A percentile compares a stretch with the other conserved stretches of the same genome.
Conservation (phyloP, 768 basidiomycete species). For the Lactarius deliciosus region DNA sequence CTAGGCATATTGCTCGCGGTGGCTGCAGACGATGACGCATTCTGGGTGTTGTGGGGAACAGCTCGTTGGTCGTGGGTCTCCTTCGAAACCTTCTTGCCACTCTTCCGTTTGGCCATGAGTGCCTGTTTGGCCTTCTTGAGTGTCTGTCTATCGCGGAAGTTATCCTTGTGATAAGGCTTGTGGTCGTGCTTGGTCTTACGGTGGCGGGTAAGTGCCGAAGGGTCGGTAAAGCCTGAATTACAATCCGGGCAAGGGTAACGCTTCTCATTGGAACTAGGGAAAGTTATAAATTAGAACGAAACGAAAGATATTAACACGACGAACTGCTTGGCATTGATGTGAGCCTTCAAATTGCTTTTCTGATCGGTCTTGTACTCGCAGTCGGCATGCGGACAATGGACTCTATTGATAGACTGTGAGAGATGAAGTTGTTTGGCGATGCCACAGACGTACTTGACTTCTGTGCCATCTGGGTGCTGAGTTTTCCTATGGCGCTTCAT, state of each 20-base stretch:
- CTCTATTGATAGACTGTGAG: slow-evolving; percentile 8
- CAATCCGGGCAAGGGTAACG: slow-evolving; percentile 19
- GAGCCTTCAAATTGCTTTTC: slow-evolving; percentile 8
- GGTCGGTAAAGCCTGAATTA: background rate
- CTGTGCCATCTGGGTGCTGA: slow-evolving; percentile 14
- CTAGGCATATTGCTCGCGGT: background rate
- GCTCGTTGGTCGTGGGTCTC: background rate
- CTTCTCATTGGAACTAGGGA: background rate
- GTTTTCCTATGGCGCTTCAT: slow-evolving; percentile 19
- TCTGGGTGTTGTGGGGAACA: background rate
- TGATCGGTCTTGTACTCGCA: slow-evolving; percentile 16
- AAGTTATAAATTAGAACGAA: background rate
- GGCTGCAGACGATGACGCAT: background rate
- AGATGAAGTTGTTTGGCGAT: background rate
- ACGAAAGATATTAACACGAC: background rate
- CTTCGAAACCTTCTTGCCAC: background rate
- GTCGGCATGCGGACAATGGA: slow-evolving; percentile 4
- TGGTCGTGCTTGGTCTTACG: slow-evolving; percentile 9
- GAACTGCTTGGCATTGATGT: slow-evolving; percentile 13
- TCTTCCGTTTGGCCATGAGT: background rate
- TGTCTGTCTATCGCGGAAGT: background rate
- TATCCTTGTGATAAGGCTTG: slow-evolving; percentile 18
- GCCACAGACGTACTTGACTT: slow-evolving; percentile 18
- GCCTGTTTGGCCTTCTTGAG: background rate
- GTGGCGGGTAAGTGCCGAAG: slow-evolving; percentile 15